Percentiles rank a stretch among this genome's conserved stretches.
Evolutionary conservation across 306 rosid genomes (phyloP).

Genomic region (Quercus rubra): DNA sequence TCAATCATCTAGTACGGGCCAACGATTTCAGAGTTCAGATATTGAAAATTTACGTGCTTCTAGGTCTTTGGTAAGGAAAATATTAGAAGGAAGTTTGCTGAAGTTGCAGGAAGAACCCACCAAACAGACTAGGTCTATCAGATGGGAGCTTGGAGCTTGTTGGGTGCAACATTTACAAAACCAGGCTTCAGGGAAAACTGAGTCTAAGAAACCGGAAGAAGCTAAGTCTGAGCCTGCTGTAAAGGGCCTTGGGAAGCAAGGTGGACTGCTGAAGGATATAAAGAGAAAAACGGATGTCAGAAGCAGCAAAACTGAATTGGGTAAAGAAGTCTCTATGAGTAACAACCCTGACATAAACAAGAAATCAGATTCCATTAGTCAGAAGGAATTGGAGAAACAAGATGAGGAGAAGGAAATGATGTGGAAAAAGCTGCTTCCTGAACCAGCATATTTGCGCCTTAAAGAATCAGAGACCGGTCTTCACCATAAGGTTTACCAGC

Average conservation of each 20-base stretch:
- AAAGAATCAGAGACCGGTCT: slow-evolving; percentile 91
- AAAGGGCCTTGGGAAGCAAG: slow-evolving; percentile 98
- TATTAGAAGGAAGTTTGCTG: slow-evolving; percentile 67
- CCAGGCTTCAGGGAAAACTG: slow-evolving; percentile 75
- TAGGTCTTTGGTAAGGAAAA: slow-evolving; percentile 58
- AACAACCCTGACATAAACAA: slow-evolving; percentile 38
- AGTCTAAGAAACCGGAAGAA: slow-evolving; percentile 69
- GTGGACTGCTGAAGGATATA: slow-evolving; percentile 87
- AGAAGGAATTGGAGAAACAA: slow-evolving; percentile 58
- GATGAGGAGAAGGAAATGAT: slow-evolving; percentile 61
- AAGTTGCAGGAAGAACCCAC: slow-evolving; percentile 70
- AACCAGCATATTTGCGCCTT: slow-evolving; percentile 78
- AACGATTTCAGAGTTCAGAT: slow-evolving; percentile 49
- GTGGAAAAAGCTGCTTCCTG: slow-evolving; percentile 82
- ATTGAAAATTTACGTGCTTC: slow-evolving; percentile 44
- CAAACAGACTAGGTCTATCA: slow-evolving; percentile 53
- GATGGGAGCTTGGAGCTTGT: slow-evolving; percentile 99
- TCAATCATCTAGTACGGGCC: slow-evolving; percentile 48
- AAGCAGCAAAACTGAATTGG: slow-evolving; percentile 59
- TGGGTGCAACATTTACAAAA: slow-evolving; percentile 97
- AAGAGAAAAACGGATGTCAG: slow-evolving; percentile 71
- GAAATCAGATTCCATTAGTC: slow-evolving; percentile 45
- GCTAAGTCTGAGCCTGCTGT: slow-evolving; percentile 76
- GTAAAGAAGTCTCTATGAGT: slow-evolving; percentile 44
- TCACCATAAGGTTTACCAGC: slow-evolving; percentile 67